A percentile compares a stretch with the other conserved stretches of the same genome.
phyloP scores from a whole-genome alignment of 2,329 filamentous ascomycete genomes.

The Venturia carpophila region DNA sequence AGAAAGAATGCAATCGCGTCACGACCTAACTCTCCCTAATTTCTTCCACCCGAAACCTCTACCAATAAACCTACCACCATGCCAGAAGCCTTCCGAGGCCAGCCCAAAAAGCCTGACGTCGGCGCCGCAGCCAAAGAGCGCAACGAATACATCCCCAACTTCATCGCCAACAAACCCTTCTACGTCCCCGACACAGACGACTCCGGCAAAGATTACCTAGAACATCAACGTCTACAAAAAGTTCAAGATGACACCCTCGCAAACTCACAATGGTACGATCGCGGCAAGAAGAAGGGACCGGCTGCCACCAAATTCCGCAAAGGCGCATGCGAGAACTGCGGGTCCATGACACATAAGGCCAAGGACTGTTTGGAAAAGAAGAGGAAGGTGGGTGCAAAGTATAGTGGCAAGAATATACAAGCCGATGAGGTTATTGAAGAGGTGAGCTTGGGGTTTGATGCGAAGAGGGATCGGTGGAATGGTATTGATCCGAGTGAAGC shows the following conservation, averaged over 20 bases:
- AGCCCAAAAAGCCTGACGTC: conserved; percentile 17
- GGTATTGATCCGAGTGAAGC: conserved; percentile 86
- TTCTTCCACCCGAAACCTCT: background rate
- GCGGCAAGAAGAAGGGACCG: conserved; percentile 73
- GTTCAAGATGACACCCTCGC: conserved; percentile 55
- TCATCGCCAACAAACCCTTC: conserved; percentile 97
- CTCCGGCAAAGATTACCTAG: conserved; percentile 76
- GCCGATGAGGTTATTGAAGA: conserved; percentile 84
- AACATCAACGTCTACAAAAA: conserved; percentile 80
- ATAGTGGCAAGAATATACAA: conserved; percentile 87
- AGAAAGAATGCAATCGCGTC: background rate
- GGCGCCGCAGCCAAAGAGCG: conserved; percentile 14
- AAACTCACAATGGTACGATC: conserved; percentile 83
- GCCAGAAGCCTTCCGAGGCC: conserved; percentile 15
- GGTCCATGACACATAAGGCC: conserved; percentile 89
- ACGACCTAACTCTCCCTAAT: background rate
- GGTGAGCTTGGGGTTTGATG: conserved; percentile 87
- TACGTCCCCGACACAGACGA: conserved; percentile 59
- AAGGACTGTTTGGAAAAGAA: conserved; percentile 90
- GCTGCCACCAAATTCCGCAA: conserved; percentile 96
- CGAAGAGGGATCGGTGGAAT: conserved; percentile 96
- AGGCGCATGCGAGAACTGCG: conserved; percentile 97
- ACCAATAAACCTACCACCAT: background rate
- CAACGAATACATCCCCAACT: conserved; percentile 84
- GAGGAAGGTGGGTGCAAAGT: conserved; percentile 81